Evolutionary conservation across 139 green algal species (phyloP), one percentile per base, ranked within the genome.

Genomic region (Spirogloea muscicola): DNA sequence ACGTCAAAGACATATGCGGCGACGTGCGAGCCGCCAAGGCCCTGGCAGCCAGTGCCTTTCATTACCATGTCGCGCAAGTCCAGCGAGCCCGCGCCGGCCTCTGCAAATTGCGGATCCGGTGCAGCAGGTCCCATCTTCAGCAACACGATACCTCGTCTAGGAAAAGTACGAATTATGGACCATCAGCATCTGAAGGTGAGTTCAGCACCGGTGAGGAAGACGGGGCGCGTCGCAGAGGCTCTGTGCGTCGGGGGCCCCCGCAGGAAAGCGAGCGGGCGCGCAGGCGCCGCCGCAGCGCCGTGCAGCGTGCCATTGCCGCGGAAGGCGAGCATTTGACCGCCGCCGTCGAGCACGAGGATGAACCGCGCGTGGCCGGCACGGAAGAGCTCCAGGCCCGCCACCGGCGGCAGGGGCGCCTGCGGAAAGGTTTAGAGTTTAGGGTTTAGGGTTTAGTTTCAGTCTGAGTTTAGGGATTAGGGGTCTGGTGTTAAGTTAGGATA

Each of bases 121-220:
- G n/a, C n/a, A n/a, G n/a, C n/a, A n/a, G n/a, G n/a, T n/a, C n/a
- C n/a, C n/a, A n/a, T n/a, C n/a, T n/a, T n/a, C n/a, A n/a, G n/a
- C n/a, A n/a, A n/a, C n/a, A n/a, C n/a, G n/a, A n/a, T n/a, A n/a
- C n/a, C n/a, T n/a, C n/a, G n/a, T n/a, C n/a, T n/a, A n/a, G n/a
- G n/a, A n/a, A n/a, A n/a, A n/a, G n/a, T n/a, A n/a, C n/a, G n/a
- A n/a, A n/a, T n/a, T n/a, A n/a, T n/a, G n/a, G n/a, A n/a, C n/a
- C n/a, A n/a, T n/a, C n/a, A n/a, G n/a, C n/a, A n/a, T n/a, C n/a
- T n/a, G n/a, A n/a, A n/a, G n/a, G n/a, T n/a, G n/a, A n/a, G n/a
- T n/a, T n/a, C n/a, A n/a, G n/a, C n/a, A n/a, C 31, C 25, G 10
- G 67, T 76, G 25, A 76, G 49, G 67, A 76, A 76, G 38, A 76